Conservation (phyloP, 176 grass and related monocot genomes). For the Aegilops umbellulata region DNA sequence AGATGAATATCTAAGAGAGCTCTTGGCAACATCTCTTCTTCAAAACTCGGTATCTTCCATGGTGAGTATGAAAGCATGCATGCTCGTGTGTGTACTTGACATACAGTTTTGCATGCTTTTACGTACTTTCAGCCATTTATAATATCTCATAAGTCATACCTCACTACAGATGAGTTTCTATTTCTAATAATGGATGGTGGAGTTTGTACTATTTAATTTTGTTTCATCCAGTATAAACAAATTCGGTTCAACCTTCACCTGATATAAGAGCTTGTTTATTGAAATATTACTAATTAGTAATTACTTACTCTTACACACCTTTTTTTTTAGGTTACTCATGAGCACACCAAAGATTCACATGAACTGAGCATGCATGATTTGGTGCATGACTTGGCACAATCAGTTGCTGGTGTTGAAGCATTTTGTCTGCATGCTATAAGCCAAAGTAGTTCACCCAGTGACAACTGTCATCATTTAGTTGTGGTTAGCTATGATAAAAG, state of each 20-base stretch:
- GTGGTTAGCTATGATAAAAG: conserved; percentile 10
- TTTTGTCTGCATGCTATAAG: neutral
- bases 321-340: neutral
- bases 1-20: conserved; percentile 6
- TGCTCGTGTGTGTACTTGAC: neutral
- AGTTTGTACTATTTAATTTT: conserved; percentile 4
- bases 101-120: neutral
- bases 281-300: neutral
- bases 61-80: neutral
- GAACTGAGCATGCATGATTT: conserved; percentile 7
- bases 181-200: neutral
- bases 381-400: conserved; percentile 10
- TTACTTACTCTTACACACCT: neutral
- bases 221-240: neutral
- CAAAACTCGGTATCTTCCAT: neutral
- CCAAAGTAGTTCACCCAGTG: neutral
- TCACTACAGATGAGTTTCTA: neutral
- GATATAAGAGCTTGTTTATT: neutral
- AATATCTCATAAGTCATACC: neutral
- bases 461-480: neutral
- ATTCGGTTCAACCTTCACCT: neutral
- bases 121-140: neutral
- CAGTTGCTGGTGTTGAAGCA: neutral
- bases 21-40: conserved; percentile 17
- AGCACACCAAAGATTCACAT: neutral